Evolutionary conservation across 23 red algal species (phyloP).

Genomic region (Gracilariopsis chorda): DNA sequence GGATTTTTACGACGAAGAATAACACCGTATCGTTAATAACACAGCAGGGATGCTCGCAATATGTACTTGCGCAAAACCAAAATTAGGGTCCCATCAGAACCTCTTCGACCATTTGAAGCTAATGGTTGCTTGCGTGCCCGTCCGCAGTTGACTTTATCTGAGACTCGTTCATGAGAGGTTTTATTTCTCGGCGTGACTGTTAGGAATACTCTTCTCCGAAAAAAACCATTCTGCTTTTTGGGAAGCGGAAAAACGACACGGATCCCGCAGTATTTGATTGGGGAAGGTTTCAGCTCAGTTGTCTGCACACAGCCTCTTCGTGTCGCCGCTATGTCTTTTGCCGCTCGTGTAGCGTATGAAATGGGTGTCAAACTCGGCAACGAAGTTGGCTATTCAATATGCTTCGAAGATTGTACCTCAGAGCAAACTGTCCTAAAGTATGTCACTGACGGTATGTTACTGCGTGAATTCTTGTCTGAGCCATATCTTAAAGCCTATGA

Average conservation of each 20-base stretch:
- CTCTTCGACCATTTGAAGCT: neutral
- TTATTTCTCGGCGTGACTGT: neutral
- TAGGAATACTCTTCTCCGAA: neutral
- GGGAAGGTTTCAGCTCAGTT: slow-evolving; percentile 68
- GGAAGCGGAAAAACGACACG: neutral
- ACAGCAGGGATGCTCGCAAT: neutral
- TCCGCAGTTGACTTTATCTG: neutral
- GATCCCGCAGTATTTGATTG: slow-evolving; percentile 79
- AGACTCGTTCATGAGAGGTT: neutral
- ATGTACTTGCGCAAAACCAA: neutral
- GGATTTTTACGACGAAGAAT: too few species aligned
- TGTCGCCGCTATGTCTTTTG: slow-evolving; percentile 94
- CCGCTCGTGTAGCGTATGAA: slow-evolving; percentile 89
- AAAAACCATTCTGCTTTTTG: neutral
- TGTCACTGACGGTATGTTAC: slow-evolving; percentile 95
- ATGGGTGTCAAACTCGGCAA: slow-evolving; percentile 78
- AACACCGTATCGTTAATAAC: too few species aligned
- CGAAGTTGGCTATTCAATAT: slow-evolving; percentile 92
- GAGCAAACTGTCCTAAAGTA: slow-evolving; percentile 88
- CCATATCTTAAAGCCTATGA: slow-evolving; percentile 79
- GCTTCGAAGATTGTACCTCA: slow-evolving; percentile 94
- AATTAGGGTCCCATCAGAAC: neutral
- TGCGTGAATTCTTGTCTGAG: slow-evolving; percentile 83
- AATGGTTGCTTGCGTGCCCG: slow-evolving; percentile 15
- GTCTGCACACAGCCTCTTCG: slow-evolving; percentile 87